Base-by-base conservation (phyloP, 1,284 basidiomycete species). In the Ustilago lituana region DNA sequence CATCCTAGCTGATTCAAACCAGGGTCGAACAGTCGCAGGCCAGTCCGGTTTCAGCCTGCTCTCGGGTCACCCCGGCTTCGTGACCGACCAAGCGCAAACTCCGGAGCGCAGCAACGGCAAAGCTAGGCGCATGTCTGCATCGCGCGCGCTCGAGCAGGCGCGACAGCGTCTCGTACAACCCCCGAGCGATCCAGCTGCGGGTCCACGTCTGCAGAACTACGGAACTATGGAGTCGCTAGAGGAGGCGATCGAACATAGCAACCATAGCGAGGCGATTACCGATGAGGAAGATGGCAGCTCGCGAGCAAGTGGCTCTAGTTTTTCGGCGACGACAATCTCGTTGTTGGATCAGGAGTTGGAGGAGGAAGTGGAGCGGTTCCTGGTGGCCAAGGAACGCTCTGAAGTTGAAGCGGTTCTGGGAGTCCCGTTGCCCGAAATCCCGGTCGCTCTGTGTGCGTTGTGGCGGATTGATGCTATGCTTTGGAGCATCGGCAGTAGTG, bases 391-490 rank as follows among this genome's bases (percentile, higher is more conserved):
- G 19, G 63, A 72, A 26, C 54, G 72, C 11, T 54, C 59, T 10
- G 78, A 80, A 36, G 64, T 80, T 11, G 76, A 80, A 35, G 63
- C 65, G 1, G 69, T 73, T 22, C 52, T 80, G 12, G 77, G 78
- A 10, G 76, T 70, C 5, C 66, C 73, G 7, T 53, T 80, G 9
- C 70, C 76, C 6, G 67, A 69, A 27, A 65, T 78, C 14, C 65
- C 75, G 2, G 66, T 76, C 0, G 75, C 74, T 0, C 61, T 77
- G 27, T 72, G 73, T 33, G 58, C 74, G 8, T 54, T 80, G 17
- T 80, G 78, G 78, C 60, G 76, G 10, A 54, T 80, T 29, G 78
- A 80, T 39, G 73, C 73, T 12, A 70, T 77, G 40, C 59, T 80
- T 22, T 80, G 78, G 78, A 75, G 77, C 37, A 23, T 80, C 7